Percentiles rank a stretch among this genome's conserved stretches.
phyloP scores from a whole-genome alignment of 768 basidiomycete genomes.

The Pleurotus djamor region DNA sequence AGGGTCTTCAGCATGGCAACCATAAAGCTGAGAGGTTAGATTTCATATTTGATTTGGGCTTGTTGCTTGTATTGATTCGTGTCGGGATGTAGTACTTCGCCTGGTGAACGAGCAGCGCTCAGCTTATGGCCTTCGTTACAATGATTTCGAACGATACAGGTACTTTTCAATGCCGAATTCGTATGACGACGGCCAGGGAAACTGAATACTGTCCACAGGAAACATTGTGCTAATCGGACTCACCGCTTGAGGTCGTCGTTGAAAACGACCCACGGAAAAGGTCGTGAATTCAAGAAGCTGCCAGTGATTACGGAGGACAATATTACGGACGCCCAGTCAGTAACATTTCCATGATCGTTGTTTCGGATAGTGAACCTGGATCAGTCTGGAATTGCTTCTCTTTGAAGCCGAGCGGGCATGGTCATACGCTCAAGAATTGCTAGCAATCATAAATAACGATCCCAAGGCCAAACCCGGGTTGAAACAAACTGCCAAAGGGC shows the following conservation, averaged over 20 bases:
- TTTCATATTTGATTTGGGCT: not conserved
- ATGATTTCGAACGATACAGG: conserved; percentile 87
- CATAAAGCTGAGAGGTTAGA: conserved; percentile 4
- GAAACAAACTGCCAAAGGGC: conserved; percentile 73
- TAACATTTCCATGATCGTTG: not conserved
- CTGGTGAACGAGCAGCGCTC: conserved; percentile 87
- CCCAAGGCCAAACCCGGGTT: conserved; percentile 47
- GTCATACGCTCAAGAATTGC: conserved; percentile 84
- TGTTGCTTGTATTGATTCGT: not conserved
- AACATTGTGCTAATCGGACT: conserved; percentile 89
- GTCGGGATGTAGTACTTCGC: conserved; percentile 24
- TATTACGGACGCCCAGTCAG: conserved; percentile 85
- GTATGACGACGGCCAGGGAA: not conserved
- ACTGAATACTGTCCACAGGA: conserved; percentile 39
- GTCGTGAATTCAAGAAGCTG: conserved; percentile 86
- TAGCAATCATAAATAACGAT: conserved; percentile 44
- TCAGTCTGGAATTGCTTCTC: conserved; percentile 77
- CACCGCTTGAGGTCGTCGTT: conserved; percentile 84
- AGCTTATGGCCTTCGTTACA: conserved; percentile 88
- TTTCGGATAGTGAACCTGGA: conserved; percentile 7
- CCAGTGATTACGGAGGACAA: conserved; percentile 64
- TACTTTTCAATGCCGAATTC: conserved; percentile 22
- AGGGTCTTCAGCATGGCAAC: not conserved
- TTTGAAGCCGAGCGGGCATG: conserved; percentile 93
- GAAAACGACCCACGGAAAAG: conserved; percentile 86